phyloP scores from a whole-genome alignment of 345 rosid genomes.

The Dipteronia dyeriana region DNA sequence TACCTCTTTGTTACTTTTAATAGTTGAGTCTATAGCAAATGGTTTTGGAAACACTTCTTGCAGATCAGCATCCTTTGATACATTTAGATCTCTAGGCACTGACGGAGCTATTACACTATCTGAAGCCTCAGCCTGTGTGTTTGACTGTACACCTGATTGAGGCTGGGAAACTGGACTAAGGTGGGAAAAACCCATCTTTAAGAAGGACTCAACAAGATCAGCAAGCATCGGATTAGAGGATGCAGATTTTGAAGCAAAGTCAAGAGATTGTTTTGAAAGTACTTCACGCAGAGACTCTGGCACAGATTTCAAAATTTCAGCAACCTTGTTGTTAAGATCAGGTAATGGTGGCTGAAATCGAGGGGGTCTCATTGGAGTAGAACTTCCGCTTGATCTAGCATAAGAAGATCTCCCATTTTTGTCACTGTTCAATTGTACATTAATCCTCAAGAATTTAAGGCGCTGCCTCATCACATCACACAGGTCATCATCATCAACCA shows the following conservation, averaged over 20 bases:
- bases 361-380: constrained; percentile 56
- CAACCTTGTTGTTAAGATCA: constrained; percentile 38
- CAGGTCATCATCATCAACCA: constrained; percentile 76
- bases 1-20: constrained; percentile 19
- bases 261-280: constrained; percentile 53
- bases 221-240: constrained; percentile 41
- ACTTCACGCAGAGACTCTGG: constrained; percentile 62
- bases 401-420: constrained; percentile 30
- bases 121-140: constrained; percentile 21
- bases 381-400: constrained; percentile 54
- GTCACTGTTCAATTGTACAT: constrained; percentile 45
- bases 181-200: constrained; percentile 43
- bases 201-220: constrained; percentile 42
- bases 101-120: constrained; percentile 23
- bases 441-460: constrained; percentile 71
- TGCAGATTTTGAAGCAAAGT: constrained; percentile 56
- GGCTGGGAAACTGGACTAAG: constrained; percentile 20
- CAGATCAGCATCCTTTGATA: constrained; percentile 20
- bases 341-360: constrained; percentile 37
- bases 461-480: constrained; percentile 65
- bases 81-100: constrained; percentile 21
- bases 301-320: constrained; percentile 58
- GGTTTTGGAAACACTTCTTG: constrained; percentile 20
- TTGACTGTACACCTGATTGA: constrained; percentile 22
- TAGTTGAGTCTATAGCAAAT: constrained; percentile 9